Percentiles rank a stretch among this genome's conserved stretches.
Evolutionary conservation across 129 eudicot genomes (phyloP).

Genomic region (Flaveria trinervia): DNA sequence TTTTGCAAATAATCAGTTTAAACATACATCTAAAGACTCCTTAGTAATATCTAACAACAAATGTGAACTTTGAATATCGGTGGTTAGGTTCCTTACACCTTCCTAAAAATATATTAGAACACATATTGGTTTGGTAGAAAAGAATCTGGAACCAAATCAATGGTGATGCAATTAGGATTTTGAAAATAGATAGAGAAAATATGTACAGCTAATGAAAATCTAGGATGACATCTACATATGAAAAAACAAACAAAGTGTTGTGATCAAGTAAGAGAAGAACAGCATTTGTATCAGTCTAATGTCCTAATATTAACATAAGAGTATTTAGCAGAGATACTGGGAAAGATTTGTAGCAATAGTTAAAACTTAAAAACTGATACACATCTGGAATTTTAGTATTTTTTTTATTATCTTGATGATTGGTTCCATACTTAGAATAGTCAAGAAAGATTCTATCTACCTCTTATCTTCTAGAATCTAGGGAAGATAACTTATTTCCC

Average conservation of each 20-base stretch:
- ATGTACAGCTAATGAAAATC: slow-evolving; percentile 65
- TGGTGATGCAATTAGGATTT: slow-evolving; percentile 60
- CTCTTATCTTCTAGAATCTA: slow-evolving; percentile 50
- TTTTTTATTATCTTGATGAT: slow-evolving; percentile 43
- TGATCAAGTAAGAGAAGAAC: slow-evolving; percentile 11
- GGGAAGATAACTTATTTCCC: slow-evolving; percentile 31
- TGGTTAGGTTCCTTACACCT: slow-evolving; percentile 20
- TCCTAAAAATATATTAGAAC: slow-evolving; percentile 29
- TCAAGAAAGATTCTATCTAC: slow-evolving; percentile 35
- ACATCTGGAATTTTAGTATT: slow-evolving; percentile 43
- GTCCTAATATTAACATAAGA: slow-evolving; percentile 31
- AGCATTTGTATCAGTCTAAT: slow-evolving; percentile 20
- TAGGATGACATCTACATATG: slow-evolving; percentile 63
- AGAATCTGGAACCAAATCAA: slow-evolving; percentile 43
- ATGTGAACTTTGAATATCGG: background rate
- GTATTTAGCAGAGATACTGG: slow-evolving; percentile 64
- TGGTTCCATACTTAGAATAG: slow-evolving; percentile 45
- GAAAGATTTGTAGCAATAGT: slow-evolving; percentile 42
- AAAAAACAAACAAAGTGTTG: slow-evolving; percentile 29
- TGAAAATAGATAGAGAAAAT: slow-evolving; percentile 32
- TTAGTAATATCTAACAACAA: background rate
- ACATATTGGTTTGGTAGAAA: slow-evolving; percentile 18
- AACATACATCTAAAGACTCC: background rate
- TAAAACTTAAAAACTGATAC: slow-evolving; percentile 32
- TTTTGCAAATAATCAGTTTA: background rate